Evolutionary conservation across 768 basidiomycete species (phyloP).

Genomic region (Heimioporus sp.): DNA sequence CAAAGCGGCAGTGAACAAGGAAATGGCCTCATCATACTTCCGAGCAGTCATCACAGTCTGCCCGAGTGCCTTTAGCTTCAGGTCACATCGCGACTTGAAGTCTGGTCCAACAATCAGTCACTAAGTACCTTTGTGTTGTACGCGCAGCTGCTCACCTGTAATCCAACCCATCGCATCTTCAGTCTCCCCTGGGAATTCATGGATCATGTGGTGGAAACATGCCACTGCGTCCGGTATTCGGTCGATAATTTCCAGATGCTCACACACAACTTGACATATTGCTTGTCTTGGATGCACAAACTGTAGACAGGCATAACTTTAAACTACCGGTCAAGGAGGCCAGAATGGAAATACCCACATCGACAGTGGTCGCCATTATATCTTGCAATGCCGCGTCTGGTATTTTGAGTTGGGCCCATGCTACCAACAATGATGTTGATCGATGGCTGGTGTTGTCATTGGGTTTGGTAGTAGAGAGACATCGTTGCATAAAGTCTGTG

Average conservation of each 20-base stretch:
- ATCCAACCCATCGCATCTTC: neutral
- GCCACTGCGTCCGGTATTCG: neutral
- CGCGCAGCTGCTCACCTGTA: neutral
- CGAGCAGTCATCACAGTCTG: too few species aligned
- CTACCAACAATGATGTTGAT: neutral
- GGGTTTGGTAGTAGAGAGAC: neutral
- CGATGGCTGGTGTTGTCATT: neutral
- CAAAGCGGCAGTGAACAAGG: too few species aligned
- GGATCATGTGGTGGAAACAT: neutral
- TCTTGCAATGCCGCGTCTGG: neutral
- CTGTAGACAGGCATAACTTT: neutral
- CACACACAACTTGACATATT: neutral
- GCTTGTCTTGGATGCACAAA: neutral
- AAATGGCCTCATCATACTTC: too few species aligned
- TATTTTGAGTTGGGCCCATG: neutral
- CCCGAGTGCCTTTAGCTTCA: too few species aligned
- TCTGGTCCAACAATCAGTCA: too few species aligned
- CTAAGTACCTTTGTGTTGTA: too few species aligned
- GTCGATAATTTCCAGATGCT: neutral
- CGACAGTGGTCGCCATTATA: neutral
- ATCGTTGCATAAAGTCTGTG: neutral
- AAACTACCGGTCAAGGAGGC: too few species aligned
- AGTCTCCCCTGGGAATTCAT: neutral
- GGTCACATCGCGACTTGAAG: too few species aligned
- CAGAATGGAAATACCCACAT: neutral